Conservation (phyloP, 1,284 basidiomycete genomes). For the Trametes hirsuta region DNA sequence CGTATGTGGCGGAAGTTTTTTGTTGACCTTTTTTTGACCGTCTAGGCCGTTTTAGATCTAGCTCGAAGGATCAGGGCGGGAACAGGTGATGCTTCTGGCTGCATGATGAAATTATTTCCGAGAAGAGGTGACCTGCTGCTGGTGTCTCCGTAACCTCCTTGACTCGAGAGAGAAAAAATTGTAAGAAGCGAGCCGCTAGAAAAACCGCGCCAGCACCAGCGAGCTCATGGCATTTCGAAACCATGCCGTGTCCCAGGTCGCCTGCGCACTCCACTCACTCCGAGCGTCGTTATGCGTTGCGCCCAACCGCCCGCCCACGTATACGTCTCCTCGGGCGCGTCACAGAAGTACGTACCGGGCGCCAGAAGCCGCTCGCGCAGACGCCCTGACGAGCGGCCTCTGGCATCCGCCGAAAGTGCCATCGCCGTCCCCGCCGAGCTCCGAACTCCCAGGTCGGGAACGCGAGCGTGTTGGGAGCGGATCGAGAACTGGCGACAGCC, state of each 20-base stretch:
- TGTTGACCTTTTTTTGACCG: too few relatives aligned
- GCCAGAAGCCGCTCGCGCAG: not conserved
- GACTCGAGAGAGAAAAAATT: not conserved
- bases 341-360: not conserved
- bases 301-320: not conserved
- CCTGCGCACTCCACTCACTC: too few relatives aligned
- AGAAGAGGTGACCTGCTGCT: not conserved
- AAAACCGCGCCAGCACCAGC: not conserved
- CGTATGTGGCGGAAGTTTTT: too few relatives aligned
- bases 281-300: too few relatives aligned
- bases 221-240: not conserved
- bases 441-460: too few relatives aligned
- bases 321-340: conserved; percentile 1
- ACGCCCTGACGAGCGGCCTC: not conserved
- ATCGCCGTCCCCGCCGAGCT: not conserved
- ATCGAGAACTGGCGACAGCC: not conserved
- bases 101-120: too few relatives aligned
- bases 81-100: too few relatives aligned
- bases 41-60: too few relatives aligned
- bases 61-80: too few relatives aligned
- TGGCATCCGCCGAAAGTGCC: not conserved
- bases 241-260: too few relatives aligned
- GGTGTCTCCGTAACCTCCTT: too few relatives aligned
- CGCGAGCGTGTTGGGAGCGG: too few relatives aligned
- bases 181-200: not conserved